These are phyloP conservation scores for Boletus sensibilis DNA, from an alignment of 768 basidiomycete species.

Conservation along the genomic window DNA sequence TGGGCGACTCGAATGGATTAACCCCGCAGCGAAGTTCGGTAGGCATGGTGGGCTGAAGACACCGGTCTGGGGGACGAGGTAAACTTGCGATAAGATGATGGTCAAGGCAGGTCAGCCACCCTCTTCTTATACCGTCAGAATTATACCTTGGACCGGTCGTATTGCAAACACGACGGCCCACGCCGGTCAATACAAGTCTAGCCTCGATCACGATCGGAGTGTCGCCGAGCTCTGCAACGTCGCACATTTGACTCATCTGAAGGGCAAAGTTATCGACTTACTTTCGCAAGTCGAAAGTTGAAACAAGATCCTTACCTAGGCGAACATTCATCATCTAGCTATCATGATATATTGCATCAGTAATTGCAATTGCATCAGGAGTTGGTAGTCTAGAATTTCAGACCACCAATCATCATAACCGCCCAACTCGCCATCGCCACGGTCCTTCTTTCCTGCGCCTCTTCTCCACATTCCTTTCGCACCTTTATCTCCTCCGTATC, in stretches of 20 bases:
- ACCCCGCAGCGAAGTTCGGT: neutral
- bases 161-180: conserved; percentile 7
- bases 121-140: conserved; percentile 12
- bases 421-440: too few species aligned
- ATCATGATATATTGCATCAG: too few species aligned
- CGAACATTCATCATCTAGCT: neutral
- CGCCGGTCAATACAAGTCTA: too few species aligned
- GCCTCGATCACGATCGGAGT: neutral
- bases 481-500: too few species aligned
- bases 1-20: conserved; percentile 25
- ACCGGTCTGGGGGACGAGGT: neutral
- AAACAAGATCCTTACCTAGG: neutral
- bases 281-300: neutral
- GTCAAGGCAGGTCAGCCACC: neutral
- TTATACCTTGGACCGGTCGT: conserved; percentile 9
- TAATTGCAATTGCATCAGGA: neutral
- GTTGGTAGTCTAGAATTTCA: too few species aligned
- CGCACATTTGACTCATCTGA: neutral
- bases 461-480: too few species aligned
- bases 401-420: too few species aligned
- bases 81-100: neutral
- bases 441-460: too few species aligned
- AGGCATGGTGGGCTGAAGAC: conserved; percentile 8
- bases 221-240: neutral
- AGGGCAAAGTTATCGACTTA: neutral